Base-by-base conservation (phyloP, 2,329 filamentous ascomycete species). In the Aspergillus phoenicis region DNA sequence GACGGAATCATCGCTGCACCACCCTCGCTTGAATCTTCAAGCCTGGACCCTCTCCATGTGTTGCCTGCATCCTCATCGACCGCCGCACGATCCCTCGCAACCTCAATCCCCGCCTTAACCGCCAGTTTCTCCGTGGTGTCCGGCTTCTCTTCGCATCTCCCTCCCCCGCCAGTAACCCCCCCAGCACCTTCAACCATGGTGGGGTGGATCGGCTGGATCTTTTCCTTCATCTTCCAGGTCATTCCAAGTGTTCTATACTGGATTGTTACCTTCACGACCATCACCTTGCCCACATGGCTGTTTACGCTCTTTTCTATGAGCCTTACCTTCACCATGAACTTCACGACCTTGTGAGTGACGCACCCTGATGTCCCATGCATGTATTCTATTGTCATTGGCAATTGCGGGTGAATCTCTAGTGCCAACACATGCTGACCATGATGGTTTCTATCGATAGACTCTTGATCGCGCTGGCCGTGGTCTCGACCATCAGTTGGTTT, bases 291-390 rank as follows among this genome's bases (percentile, higher is more conserved):
- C 47, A 92, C 91, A 74, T 87, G 95, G 77, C 85, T 98, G 17
- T 99, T 96, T 75, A 91, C 88, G 5, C 82, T 97, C 64, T 91
- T 97, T 72, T 97, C 93, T 5, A 94, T 92, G 65, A 97, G 91
- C 76, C 82, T 96, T 81, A 99, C 95, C 0, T 91, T 99, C 72
- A 99, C 95, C 10, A 96, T 99, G 93, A 98, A 98, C 75, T 94
- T 95, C 69, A 98, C 94, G 20, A 99, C 95, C 17, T 78, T 99
- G 88, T 96, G 87, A 73, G 88, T 36, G 5, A 36, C 33, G 33
- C 33, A 36, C 33, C 1, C 33, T 36, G 4, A 6, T 26, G 11
- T 53, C 39, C 15, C 41, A 30, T n/a, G 39, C 24, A 20, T 39
- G 4, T 52, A 39, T 15, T 11, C 20, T 30, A 36, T 15, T 36